Evolutionary conservation across 768 basidiomycete genomes (phyloP).

Genomic region (Cystofilobasidium bisporidii): DNA sequence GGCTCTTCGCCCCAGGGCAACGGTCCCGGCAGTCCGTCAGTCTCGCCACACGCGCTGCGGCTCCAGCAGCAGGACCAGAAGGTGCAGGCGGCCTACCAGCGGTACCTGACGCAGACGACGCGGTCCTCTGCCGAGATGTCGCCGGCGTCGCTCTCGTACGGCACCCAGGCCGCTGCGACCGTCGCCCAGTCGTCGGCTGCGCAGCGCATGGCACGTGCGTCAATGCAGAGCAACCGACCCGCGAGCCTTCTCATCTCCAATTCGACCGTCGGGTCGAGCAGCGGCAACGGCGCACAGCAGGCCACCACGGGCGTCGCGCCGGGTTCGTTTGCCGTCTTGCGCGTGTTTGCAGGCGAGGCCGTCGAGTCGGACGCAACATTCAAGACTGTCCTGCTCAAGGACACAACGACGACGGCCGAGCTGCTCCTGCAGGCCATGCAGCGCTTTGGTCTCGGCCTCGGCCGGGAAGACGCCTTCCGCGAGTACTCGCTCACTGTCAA

Average conservation of each 20-base stretch:
- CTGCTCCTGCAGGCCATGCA: constrained; percentile 87
- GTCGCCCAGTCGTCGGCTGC: constrained; percentile 44
- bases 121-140: constrained; percentile 60
- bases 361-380: constrained; percentile 92
- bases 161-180: constrained; percentile 62
- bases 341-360: constrained; percentile 86
- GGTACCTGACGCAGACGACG: constrained; percentile 77
- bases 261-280: constrained; percentile 44
- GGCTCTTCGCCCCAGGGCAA: background rate
- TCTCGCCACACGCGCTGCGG: constrained; percentile 49
- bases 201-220: constrained; percentile 21
- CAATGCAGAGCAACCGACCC: constrained; percentile 5
- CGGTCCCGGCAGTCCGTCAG: background rate
- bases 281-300: constrained; percentile 64
- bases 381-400: constrained; percentile 89
- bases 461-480: constrained; percentile 48
- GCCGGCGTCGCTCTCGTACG: constrained; percentile 67
- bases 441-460: constrained; percentile 63
- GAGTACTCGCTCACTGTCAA: constrained; percentile 87
- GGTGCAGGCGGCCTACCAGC: constrained; percentile 74
- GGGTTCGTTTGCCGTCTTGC: constrained; percentile 69
- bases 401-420: constrained; percentile 70
- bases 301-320: constrained; percentile 41
- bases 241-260: constrained; percentile 9
- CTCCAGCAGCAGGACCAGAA: constrained; percentile 80